These are phyloP conservation scores for Petunia axillaris DNA, from an alignment of 257 asterid genomes.

Conservation along the genomic window DNA sequence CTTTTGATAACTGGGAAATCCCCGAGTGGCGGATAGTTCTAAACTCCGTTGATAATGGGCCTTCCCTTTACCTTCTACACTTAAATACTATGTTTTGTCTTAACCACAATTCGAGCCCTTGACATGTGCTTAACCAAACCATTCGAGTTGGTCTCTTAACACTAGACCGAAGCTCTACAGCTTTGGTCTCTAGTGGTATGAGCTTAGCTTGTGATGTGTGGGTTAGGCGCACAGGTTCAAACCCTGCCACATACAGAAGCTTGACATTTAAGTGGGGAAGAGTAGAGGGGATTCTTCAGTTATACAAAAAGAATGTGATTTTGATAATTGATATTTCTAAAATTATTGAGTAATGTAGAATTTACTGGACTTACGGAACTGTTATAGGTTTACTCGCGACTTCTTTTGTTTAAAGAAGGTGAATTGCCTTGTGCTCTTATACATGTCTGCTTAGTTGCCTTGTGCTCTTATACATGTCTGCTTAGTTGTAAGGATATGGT, in stretches of 20 bases:
- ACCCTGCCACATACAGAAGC: no score
- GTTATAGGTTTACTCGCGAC: not conserved
- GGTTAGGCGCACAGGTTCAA: no score
- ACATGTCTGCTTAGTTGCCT: not conserved
- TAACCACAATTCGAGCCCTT: not conserved
- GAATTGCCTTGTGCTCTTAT: conserved; percentile 1
- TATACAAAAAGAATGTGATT: no score
- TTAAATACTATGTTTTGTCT: not conserved
- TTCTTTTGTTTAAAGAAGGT: not conserved
- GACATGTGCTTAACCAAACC: not conserved
- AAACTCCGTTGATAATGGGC: not conserved
- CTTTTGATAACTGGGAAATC: not conserved
- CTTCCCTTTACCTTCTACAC: not conserved
- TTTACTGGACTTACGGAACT: not conserved
- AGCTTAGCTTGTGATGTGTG: no score
- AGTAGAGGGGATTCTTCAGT: no score
- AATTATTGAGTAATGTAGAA: no score
- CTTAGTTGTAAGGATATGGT: not conserved
- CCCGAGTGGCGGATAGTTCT: not conserved
- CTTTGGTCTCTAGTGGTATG: no score
- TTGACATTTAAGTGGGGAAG: no score
- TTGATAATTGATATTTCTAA: no score
- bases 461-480: not conserved
- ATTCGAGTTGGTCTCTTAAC: not conserved
- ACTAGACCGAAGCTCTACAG: not conserved